phyloP scores from a whole-genome alignment of 2,329 filamentous ascomycete species.

The Rutstroemia sp. region DNA sequence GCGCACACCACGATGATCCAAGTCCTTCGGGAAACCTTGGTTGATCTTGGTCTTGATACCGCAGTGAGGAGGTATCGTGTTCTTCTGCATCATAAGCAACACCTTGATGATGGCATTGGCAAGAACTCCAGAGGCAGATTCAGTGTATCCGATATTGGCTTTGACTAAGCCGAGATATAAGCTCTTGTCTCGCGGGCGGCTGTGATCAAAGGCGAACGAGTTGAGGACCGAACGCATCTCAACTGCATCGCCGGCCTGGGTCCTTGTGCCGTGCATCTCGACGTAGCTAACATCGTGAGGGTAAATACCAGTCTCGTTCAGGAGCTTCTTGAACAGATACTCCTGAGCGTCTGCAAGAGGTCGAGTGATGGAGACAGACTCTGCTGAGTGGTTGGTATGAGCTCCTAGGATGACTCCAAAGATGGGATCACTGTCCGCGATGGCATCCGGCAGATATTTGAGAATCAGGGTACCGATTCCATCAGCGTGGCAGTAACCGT shows the following conservation, averaged over 20 bases:
- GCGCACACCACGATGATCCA: not conserved
- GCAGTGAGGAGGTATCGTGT: constrained; percentile 12
- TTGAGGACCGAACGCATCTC: constrained; percentile 13
- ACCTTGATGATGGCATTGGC: constrained; percentile 16
- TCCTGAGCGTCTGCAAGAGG: constrained; percentile 38
- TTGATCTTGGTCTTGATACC: constrained; percentile 18
- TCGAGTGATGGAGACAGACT: constrained; percentile 36
- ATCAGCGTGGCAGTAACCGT: constrained; percentile 59
- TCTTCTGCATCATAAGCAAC: constrained; percentile 17
- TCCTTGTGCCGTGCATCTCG: constrained; percentile 17
- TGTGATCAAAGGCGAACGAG: constrained; percentile 17
- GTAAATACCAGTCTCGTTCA: constrained; percentile 6
- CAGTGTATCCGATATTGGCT: constrained; percentile 16
- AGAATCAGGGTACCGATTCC: constrained; percentile 48
- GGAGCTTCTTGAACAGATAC: constrained; percentile 9
- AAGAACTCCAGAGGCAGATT: constrained; percentile 19
- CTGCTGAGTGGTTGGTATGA: constrained; percentile 38
- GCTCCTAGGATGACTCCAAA: constrained; percentile 35
- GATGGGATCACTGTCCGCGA: constrained; percentile 36
- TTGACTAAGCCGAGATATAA: constrained; percentile 11
- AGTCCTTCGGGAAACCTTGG: constrained; percentile 22
- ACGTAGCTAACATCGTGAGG: constrained; percentile 19
- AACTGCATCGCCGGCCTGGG: constrained; percentile 15
- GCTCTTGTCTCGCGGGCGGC: constrained; percentile 13
- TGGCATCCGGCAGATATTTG: constrained; percentile 44